Evolutionary conservation across 2,329 filamentous ascomycete species (phyloP), one percentile per base, ranked within the genome.

Genomic region (Microascus cirrosus): DNA sequence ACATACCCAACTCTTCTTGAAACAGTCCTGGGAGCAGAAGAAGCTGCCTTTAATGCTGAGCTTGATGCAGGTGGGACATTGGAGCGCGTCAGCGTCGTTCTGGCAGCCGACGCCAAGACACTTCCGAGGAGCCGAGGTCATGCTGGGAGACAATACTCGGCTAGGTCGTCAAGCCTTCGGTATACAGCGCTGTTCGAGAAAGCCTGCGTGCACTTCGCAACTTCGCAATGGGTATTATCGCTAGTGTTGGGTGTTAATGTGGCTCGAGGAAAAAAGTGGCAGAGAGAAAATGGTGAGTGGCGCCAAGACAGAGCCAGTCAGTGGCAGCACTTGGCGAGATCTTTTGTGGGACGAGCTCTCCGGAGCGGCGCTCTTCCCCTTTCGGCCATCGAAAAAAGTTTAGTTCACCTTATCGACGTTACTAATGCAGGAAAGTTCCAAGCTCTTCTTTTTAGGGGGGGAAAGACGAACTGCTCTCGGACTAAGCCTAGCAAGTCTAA

Each of bases 21-120:
- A 99, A 78, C 94, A 99, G 66, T 97, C 94, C 73, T 99, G 94
- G 32, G 91, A 91, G 77, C 94, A 99, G 76, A 97, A 99, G 74
- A 85, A 96, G 76, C 90, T 95, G 68, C 94, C 90, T 69, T 92
- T 85, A 66, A 85, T 86, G 57, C 87, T 89, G 52, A 92, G 77
- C 74, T 96, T 96, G 67, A 96, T 80, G 71, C 94, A 99, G 55
- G 90, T 97, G 58, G 94, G 94, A 73, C 94, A 99, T 72, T 97
- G 92, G 53, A 99, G 77, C 57, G 85, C 79, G 60, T 90, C 86
- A 59, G 92, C 92, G 62, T 93, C 86, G 62, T 96, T 96, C 48
- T 82, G 78, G 78, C 94, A 99, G 71, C 95, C 90, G 59, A 79
- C 78, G 54, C 94, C 89, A 58, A 86, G 78, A 70, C 94, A 99